Evolutionary conservation across 2,329 filamentous ascomycete genomes (phyloP).

Genomic region (Blumeria hordei): DNA sequence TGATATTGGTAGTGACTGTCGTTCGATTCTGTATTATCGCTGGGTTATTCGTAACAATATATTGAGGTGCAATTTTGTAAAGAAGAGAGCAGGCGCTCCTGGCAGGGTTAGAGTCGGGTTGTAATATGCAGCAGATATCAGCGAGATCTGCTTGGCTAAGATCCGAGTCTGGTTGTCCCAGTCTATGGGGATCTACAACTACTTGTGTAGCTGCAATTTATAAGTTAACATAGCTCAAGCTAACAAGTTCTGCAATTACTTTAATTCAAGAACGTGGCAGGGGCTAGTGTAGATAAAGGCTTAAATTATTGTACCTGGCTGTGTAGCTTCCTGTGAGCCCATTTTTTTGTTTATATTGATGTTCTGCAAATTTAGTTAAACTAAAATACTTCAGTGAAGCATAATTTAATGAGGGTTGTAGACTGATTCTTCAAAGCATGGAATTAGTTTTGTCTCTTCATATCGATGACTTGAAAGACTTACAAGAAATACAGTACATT

Average conservation of each 20-base stretch:
- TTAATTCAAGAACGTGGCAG: neutral
- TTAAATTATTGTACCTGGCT: slow-evolving; percentile 11
- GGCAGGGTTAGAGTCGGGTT: slow-evolving; percentile 52
- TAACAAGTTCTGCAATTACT: neutral
- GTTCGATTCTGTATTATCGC: neutral
- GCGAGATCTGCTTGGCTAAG: slow-evolving; percentile 62
- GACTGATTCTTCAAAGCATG: neutral
- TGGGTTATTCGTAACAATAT: slow-evolving; percentile 28
- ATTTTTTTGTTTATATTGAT: slow-evolving; percentile 5
- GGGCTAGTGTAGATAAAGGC: neutral
- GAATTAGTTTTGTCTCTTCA: neutral
- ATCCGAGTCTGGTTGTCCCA: slow-evolving; percentile 60
- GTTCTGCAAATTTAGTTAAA: neutral
- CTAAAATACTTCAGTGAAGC: neutral
- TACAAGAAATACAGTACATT: neutral
- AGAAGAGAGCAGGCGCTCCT: slow-evolving; percentile 36
- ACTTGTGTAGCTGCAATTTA: slow-evolving; percentile 42
- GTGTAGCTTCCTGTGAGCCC: slow-evolving; percentile 12
- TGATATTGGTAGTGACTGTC: slow-evolving; percentile 16
- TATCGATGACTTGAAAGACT: neutral
- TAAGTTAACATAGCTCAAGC: slow-evolving; percentile 3
- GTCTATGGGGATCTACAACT: slow-evolving; percentile 54
- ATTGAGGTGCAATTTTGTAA: slow-evolving; percentile 25
- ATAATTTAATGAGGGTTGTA: neutral
- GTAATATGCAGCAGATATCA: slow-evolving; percentile 73